Evolutionary conservation across 306 rosid species (phyloP).

Genomic region (Cicer judaicum): DNA sequence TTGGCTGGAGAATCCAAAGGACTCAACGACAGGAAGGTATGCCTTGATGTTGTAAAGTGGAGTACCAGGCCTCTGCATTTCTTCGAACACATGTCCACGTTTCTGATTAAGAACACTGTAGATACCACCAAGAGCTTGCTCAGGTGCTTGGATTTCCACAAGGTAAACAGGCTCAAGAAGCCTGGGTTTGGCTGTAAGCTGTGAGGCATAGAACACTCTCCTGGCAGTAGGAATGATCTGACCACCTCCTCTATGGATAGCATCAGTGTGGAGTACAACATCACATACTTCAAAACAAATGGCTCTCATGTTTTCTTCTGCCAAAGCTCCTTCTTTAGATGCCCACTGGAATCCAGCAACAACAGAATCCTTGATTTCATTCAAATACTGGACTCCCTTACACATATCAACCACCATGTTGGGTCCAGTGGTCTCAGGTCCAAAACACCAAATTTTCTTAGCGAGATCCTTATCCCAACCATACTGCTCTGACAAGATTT

Average conservation of each 20-base stretch:
- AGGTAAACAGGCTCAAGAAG: slow-evolving; percentile 84
- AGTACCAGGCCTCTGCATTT: slow-evolving; percentile 80
- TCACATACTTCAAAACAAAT: slow-evolving; percentile 80
- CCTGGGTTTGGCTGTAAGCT: slow-evolving; percentile 77
- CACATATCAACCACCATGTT: slow-evolving; percentile 94
- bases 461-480: slow-evolving; percentile 94
- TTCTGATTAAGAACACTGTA: slow-evolving; percentile 84
- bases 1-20: slow-evolving; percentile 74
- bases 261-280: slow-evolving; percentile 80
- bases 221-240: slow-evolving; percentile 87
- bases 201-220: slow-evolving; percentile 78
- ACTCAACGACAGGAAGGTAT: slow-evolving; percentile 74
- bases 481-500: slow-evolving; percentile 63
- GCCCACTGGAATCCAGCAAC: slow-evolving; percentile 92
- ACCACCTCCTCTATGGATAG: slow-evolving; percentile 89
- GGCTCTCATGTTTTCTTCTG: slow-evolving; percentile 84
- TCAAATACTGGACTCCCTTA: slow-evolving; percentile 84
- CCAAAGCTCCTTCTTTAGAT: slow-evolving; percentile 83
- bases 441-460: slow-evolving; percentile 90
- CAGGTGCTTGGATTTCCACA: slow-evolving; percentile 89
- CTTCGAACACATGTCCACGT: slow-evolving; percentile 81
- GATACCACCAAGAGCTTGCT: slow-evolving; percentile 82
- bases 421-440: slow-evolving; percentile 83
- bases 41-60: slow-evolving; percentile 85
- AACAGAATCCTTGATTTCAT: slow-evolving; percentile 83